Percentiles rank a stretch among this genome's conserved stretches.
Evolutionary conservation across 441 rosid genomes (phyloP).

Genomic region (Melastoma candidum): DNA sequence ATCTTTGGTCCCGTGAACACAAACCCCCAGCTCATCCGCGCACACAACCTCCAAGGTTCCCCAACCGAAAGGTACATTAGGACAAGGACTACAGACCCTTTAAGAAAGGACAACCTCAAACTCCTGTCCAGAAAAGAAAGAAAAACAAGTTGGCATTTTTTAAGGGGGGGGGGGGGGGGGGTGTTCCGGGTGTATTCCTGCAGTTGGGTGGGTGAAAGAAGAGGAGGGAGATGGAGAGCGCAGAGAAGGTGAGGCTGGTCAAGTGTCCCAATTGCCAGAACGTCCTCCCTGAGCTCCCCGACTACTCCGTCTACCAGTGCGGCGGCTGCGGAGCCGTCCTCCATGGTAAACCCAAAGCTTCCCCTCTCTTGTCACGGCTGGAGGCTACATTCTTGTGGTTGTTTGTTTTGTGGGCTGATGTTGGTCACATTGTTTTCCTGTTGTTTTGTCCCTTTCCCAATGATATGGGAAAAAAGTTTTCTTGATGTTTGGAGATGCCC

Average conservation of each 20-base stretch:
- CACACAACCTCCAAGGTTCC: no score
- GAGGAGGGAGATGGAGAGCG: not conserved
- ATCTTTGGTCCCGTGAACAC: no score
- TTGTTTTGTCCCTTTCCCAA: no score
- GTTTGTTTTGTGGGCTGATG: not conserved
- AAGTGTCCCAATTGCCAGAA: constrained; percentile 1
- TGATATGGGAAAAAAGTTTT: no score
- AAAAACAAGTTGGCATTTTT: not conserved
- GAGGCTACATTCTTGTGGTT: not conserved
- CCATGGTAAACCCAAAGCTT: not conserved
- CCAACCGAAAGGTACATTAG: no score
- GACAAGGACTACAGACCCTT: no score
- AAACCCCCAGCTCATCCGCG: no score
- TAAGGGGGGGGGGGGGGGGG: no score
- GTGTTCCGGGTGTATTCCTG: not conserved
- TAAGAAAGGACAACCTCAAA: no score
- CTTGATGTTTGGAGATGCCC: no score
- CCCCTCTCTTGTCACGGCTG: no score
- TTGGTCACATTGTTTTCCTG: no score
- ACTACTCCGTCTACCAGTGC: not conserved
- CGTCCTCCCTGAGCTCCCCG: not conserved
- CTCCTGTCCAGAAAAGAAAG: not conserved
- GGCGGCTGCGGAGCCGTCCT: constrained; percentile 6
- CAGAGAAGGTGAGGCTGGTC: constrained; percentile 1
- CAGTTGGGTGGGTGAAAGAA: not conserved